Conservation (phyloP, 805 yeast species). For the Sugiyamaella lignohabitans region DNA sequence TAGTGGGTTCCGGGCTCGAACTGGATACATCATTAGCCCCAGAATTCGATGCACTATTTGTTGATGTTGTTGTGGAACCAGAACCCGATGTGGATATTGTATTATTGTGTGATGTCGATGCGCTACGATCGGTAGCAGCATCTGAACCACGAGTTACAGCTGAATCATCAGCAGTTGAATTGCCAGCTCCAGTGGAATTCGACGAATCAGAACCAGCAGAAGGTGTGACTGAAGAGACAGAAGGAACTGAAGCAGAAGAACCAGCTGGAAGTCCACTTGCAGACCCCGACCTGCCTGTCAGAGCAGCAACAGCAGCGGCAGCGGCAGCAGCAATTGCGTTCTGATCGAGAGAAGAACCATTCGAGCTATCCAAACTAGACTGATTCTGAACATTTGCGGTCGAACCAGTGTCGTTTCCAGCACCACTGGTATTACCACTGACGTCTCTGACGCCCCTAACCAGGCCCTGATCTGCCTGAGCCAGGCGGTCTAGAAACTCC, state of each 20-base stretch:
- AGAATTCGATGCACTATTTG: background rate
- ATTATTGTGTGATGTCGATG: background rate
- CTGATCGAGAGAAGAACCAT: too few species aligned
- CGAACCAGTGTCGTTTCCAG: background rate
- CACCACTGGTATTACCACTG: background rate
- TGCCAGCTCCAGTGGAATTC: background rate
- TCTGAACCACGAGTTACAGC: too few species aligned
- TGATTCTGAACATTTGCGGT: background rate
- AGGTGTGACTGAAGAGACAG: too few species aligned
- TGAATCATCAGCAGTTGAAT: too few species aligned
- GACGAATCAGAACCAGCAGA: too few species aligned
- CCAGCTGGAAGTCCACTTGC: slow-evolving; percentile 1
- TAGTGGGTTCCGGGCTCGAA: too few species aligned
- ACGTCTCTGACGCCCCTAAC: too few species aligned
- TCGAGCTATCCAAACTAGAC: background rate
- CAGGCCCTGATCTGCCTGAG: background rate
- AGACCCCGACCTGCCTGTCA: background rate
- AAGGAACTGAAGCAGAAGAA: background rate
- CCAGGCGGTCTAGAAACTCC: slow-evolving; percentile 9
- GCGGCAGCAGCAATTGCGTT: too few species aligned
- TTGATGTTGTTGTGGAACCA: background rate
- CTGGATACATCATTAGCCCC: too few species aligned
- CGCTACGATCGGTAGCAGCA: background rate
- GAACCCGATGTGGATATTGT: background rate
- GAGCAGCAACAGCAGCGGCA: background rate